Conservation (phyloP, 164 flowering plant genomes). For the Sextonia rubra region DNA sequence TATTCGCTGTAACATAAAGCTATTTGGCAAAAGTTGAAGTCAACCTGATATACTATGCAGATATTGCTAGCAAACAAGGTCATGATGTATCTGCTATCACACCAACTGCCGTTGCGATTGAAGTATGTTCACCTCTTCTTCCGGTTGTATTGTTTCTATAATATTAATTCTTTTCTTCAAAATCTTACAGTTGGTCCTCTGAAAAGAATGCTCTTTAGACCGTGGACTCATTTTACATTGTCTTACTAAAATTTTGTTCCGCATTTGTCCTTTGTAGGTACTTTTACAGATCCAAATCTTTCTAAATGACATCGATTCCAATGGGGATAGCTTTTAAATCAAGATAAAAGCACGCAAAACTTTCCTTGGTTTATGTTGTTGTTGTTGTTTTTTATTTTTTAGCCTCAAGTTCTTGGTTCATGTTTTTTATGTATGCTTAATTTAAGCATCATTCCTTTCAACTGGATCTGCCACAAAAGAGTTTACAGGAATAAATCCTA, state of each 20-base stretch:
- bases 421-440: too few species aligned
- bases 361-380: not conserved
- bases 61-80: slow-evolving; percentile 67
- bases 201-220: too few species aligned
- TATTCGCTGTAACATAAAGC: not conserved
- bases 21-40: not conserved
- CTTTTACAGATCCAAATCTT: slow-evolving; percentile 49
- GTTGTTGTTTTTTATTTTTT: too few species aligned
- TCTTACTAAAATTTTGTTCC: not conserved
- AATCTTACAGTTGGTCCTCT: not conserved
- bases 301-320: slow-evolving; percentile 21
- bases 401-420: not conserved
- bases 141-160: not conserved
- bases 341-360: not conserved
- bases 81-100: slow-evolving; percentile 51
- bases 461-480: not conserved
- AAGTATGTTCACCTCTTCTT: slow-evolving; percentile 21
- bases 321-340: not conserved
- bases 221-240: not conserved
- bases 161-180: not conserved
- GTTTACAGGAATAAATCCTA: not conserved
- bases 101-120: slow-evolving; percentile 67
- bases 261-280: slow-evolving; percentile 33
- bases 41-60: slow-evolving; percentile 28
- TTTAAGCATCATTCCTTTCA: not conserved